These are phyloP conservation scores for Fonsecaea nubica DNA, from an alignment of 2,329 filamentous ascomycete genomes.

Conservation along the genomic window DNA sequence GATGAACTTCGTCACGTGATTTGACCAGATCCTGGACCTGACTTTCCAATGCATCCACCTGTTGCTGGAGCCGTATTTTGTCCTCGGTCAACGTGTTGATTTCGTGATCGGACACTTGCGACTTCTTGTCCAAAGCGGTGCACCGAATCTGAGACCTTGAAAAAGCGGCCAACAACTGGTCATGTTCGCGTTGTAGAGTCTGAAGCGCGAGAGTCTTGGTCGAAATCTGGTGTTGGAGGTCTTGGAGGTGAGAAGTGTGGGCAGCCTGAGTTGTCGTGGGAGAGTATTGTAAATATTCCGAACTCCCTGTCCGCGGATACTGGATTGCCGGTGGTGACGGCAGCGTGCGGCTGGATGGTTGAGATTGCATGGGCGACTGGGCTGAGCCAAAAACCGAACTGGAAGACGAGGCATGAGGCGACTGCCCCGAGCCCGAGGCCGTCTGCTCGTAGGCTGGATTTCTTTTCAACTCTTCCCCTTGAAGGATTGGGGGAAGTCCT, in stretches of 20 bases:
- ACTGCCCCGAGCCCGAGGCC: slow-evolving; percentile 24
- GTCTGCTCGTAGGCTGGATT: slow-evolving; percentile 30
- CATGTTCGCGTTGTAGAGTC: slow-evolving; percentile 62
- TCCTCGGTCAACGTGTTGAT: slow-evolving; percentile 60
- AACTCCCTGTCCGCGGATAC: slow-evolving; percentile 29
- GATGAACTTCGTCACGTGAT: slow-evolving; percentile 56
- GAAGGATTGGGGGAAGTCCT: slow-evolving; percentile 35
- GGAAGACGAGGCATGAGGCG: slow-evolving; percentile 33
- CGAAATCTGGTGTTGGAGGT: slow-evolving; percentile 62
- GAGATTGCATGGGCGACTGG: slow-evolving; percentile 36
- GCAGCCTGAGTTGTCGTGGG: slow-evolving; percentile 40
- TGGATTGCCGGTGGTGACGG: slow-evolving; percentile 40
- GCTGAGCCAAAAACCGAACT: slow-evolving; percentile 31
- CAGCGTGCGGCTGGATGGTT: slow-evolving; percentile 35
- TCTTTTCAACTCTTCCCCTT: slow-evolving; percentile 32
- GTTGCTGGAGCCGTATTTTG: slow-evolving; percentile 56
- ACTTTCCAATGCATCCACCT: slow-evolving; percentile 56
- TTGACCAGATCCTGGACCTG: slow-evolving; percentile 58
- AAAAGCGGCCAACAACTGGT: slow-evolving; percentile 59
- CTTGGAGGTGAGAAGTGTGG: slow-evolving; percentile 52
- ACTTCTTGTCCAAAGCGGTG: slow-evolving; percentile 59
- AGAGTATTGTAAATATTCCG: slow-evolving; percentile 27
- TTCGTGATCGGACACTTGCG: slow-evolving; percentile 58
- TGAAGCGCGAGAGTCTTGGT: slow-evolving; percentile 61
- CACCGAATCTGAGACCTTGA: slow-evolving; percentile 54